phyloP scores from a whole-genome alignment of 768 basidiomycete species.

The Pulveroboletus sp. region DNA sequence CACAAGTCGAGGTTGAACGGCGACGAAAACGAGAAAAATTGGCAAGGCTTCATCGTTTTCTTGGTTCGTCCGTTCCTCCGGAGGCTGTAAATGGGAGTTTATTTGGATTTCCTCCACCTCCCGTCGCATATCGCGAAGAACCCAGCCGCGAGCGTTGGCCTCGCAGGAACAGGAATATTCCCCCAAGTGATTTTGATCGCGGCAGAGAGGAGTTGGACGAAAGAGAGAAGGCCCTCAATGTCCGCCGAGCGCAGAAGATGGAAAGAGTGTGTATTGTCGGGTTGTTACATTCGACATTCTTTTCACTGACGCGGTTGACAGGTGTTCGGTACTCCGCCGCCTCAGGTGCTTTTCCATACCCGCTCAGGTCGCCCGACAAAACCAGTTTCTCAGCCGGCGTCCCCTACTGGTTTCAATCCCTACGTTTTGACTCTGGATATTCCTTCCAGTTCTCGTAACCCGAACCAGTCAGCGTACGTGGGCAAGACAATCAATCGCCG shows the following conservation, averaged over 20 bases:
- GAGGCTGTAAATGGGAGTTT: slow-evolving; percentile 57
- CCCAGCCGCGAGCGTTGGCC: slow-evolving; percentile 38
- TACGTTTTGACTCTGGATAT: slow-evolving; percentile 19
- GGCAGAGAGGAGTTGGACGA: slow-evolving; percentile 67
- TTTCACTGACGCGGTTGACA: slow-evolving; percentile 25
- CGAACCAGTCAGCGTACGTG: slow-evolving; percentile 48
- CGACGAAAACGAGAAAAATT: slow-evolving; percentile 70
- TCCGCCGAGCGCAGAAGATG: slow-evolving; percentile 80
- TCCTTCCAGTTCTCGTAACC: slow-evolving; percentile 33
- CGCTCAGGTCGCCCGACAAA: slow-evolving; percentile 40
- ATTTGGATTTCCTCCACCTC: slow-evolving; percentile 28
- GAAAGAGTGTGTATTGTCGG: slow-evolving; percentile 54
- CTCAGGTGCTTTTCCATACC: slow-evolving; percentile 73
- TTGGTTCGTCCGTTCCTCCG: slow-evolving; percentile 75
- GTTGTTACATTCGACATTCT: background rate
- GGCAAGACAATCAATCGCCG: slow-evolving; percentile 44
- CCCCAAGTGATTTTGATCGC: slow-evolving; percentile 53
- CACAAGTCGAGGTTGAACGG: slow-evolving; percentile 56
- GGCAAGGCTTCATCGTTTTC: slow-evolving; percentile 78
- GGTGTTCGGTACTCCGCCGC: slow-evolving; percentile 81
- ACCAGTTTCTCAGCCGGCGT: slow-evolving; percentile 27
- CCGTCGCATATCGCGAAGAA: slow-evolving; percentile 27
- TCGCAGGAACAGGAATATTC: slow-evolving; percentile 43
- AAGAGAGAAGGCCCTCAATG: slow-evolving; percentile 73
- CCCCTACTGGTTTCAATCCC: slow-evolving; percentile 16